These are phyloP conservation scores for Sphagnum fallax DNA, from an alignment of 228 moss, liverwort and hornwort genomes.

Conservation along the genomic window DNA sequence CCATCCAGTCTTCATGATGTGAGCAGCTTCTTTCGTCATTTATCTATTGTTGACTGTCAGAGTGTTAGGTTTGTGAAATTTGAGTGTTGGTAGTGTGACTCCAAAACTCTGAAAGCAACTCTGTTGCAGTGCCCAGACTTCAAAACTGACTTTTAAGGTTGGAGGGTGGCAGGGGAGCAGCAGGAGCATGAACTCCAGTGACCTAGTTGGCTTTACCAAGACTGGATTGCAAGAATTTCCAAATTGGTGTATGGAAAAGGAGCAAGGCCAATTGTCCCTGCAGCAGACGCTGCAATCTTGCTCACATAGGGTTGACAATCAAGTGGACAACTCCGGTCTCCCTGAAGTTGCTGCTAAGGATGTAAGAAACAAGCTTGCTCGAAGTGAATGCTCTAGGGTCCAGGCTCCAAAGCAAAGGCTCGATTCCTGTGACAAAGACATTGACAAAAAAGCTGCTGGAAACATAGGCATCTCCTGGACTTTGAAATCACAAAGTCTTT, in stretches of 20 bases:
- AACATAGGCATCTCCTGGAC: not conserved
- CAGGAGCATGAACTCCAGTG: slow-evolving; percentile 15
- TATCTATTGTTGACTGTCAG: too few relatives aligned
- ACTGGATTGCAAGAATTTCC: slow-evolving; percentile 23
- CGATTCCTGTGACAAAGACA: too few relatives aligned
- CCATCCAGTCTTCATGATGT: slow-evolving; percentile 17
- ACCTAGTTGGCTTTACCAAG: slow-evolving; percentile 13
- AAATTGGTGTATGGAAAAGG: slow-evolving; percentile 36
- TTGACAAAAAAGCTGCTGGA: too few relatives aligned
- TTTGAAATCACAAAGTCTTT: not conserved
- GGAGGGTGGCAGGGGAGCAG: slow-evolving; percentile 3
- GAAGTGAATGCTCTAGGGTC: too few relatives aligned
- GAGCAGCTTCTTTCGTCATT: not conserved
- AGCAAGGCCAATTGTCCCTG: slow-evolving; percentile 29
- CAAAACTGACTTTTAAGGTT: too few relatives aligned
- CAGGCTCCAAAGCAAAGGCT: too few relatives aligned
- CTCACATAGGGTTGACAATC: slow-evolving; percentile 9
- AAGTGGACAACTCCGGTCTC: slow-evolving; percentile 3
- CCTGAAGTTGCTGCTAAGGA: too few relatives aligned
- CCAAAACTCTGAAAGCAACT: too few relatives aligned
- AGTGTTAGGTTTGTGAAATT: too few relatives aligned
- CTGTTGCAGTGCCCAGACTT: too few relatives aligned
- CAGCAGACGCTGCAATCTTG: slow-evolving; percentile 20
- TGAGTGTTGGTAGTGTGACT: too few relatives aligned
- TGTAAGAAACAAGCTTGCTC: too few relatives aligned